phyloP scores from a whole-genome alignment of 306 rosid species.

The Canavalia ensiformis region DNA sequence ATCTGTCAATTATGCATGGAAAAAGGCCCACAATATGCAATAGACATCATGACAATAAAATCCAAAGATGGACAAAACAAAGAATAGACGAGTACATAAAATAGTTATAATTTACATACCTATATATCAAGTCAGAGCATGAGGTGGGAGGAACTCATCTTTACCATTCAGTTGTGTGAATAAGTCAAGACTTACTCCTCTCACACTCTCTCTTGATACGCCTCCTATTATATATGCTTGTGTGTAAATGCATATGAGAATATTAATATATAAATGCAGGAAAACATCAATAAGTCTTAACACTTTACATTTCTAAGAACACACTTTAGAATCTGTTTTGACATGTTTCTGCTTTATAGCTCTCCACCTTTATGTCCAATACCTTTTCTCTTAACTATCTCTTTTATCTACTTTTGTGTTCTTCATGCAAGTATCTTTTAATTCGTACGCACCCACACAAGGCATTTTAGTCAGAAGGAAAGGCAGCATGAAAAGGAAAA shows the following conservation, averaged over 20 bases:
- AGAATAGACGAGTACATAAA: slow-evolving; percentile 6
- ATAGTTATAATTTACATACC: neutral
- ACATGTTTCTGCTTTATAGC: slow-evolving; percentile 18
- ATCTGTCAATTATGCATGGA: neutral
- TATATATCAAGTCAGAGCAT: neutral
- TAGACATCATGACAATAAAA: neutral
- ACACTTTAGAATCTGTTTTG: neutral
- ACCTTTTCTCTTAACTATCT: slow-evolving; percentile 1
- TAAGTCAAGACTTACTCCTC: neutral
- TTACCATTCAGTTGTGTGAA: slow-evolving; percentile 7
- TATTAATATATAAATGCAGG: neutral
- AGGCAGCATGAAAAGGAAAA: too few species aligned
- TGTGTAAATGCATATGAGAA: neutral
- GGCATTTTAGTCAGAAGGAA: too few species aligned
- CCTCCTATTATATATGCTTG: neutral
- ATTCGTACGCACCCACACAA: too few species aligned
- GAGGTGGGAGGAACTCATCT: neutral
- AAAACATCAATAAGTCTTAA: neutral
- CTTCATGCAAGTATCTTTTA: slow-evolving; percentile 2
- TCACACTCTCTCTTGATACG: neutral
- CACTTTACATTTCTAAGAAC: neutral
- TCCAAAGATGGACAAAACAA: neutral
- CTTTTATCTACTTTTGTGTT: slow-evolving; percentile 11
- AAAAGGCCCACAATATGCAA: neutral
- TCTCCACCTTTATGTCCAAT: slow-evolving; percentile 1